Base-by-base conservation (phyloP, 75 land plant genomes). In the Pseudotsuga menziesii region DNA sequence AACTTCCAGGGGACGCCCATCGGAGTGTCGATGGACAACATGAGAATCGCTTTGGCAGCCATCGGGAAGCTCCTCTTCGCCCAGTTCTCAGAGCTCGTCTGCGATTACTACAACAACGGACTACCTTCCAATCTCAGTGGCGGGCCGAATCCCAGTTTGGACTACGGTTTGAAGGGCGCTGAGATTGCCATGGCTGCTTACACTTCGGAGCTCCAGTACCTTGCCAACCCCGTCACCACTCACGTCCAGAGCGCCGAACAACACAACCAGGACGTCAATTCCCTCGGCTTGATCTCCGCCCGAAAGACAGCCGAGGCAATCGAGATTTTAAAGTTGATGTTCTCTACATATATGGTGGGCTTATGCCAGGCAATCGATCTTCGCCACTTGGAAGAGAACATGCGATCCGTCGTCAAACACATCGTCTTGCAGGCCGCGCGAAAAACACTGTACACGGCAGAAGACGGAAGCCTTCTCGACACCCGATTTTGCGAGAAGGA, bases 1-100 rank as follows among this genome's bases (percentile, higher is more conserved):
- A 93, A 93, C 80, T 93, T 93, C 82, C 94, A 93, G 77, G 96
- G 96, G 19, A 93, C 96, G 3, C 94, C 96, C 6, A 91, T 93
- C 67, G 96, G 96, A 0, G 92, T 89, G 27, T 91, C 96, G 39
- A 93, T 93, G 96, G 96, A 93, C 82, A 93, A 91, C 83, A 78
- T 87, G 48, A 76, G 96, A 1, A 78, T 93, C 6, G 91, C 96
- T 17, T 62, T 93, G 41, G 87, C 94, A 13, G 76, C 96, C 39
- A 83, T 93, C 58, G 88, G 93, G 4, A 94, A 92, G 79, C 92
- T 94, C 79, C 78, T 94, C 79, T 94, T 94, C 78, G 95, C 95
- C 0, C 97, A 94, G 58, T 90, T 92, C 77, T 86, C 92, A 0
- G 97, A 94, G 85, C 95, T 94, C 8, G 92, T 94, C 26, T 92